These are phyloP conservation scores for Psilocybe cyanescens DNA, from an alignment of 768 basidiomycete genomes.

Conservation along the genomic window DNA sequence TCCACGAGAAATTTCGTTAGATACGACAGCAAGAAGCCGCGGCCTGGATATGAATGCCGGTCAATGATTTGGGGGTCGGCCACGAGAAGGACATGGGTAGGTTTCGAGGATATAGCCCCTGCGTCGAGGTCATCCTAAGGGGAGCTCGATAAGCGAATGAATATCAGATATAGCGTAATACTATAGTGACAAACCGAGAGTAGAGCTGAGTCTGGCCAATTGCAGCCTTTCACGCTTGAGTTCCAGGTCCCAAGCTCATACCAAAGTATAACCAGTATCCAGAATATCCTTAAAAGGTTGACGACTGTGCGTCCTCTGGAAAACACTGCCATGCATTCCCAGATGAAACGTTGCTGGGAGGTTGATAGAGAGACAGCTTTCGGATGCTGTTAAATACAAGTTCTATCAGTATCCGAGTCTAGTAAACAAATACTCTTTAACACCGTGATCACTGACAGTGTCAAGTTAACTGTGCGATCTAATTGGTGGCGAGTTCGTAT, in stretches of 20 bases:
- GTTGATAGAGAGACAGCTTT: background rate
- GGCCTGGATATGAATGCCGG: constrained; percentile 70
- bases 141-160: background rate
- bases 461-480: background rate
- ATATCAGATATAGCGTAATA: background rate
- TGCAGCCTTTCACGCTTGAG: constrained; percentile 48
- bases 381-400: background rate
- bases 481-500: background rate
- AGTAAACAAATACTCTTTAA: background rate
- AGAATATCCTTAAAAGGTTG: constrained; percentile 53
- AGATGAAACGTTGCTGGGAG: background rate
- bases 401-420: background rate
- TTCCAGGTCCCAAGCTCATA: constrained; percentile 67
- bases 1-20: constrained; percentile 73
- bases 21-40: constrained; percentile 55
- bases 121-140: constrained; percentile 9
- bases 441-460: background rate
- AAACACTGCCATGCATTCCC: constrained; percentile 28
- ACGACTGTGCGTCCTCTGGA: constrained; percentile 38
- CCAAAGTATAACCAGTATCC: constrained; percentile 72
- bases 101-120: constrained; percentile 26
- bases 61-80: constrained; percentile 91
- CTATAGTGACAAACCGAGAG: constrained; percentile 26
- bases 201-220: constrained; percentile 60
- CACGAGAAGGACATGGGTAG: constrained; percentile 71